phyloP scores from a whole-genome alignment of 1,284 basidiomycete species.

The Irpex sp. region DNA sequence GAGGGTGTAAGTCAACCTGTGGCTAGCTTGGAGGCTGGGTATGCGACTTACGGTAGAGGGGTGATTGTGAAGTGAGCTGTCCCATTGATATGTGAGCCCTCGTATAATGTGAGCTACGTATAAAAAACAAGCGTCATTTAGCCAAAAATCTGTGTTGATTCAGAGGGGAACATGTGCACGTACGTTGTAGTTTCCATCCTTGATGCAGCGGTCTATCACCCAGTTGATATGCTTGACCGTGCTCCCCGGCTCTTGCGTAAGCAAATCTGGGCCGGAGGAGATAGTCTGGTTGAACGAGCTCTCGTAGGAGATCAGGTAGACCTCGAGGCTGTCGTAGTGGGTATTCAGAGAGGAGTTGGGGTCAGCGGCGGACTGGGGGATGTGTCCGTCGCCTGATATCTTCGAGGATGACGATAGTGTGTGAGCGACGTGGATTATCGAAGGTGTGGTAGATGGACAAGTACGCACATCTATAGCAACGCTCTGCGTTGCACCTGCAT shows the following conservation, averaged over 20 bases:
- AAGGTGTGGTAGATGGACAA: background rate
- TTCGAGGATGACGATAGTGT: constrained; percentile 15
- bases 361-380: constrained; percentile 33
- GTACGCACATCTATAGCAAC: constrained; percentile 43
- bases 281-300: constrained; percentile 44
- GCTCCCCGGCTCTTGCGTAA: constrained; percentile 37
- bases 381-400: constrained; percentile 47
- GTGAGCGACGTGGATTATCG: background rate
- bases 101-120: constrained; percentile 46
- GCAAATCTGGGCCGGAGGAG: constrained; percentile 35
- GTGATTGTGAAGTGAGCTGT: constrained; percentile 41
- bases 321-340: constrained; percentile 41
- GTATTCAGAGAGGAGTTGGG: constrained; percentile 38
- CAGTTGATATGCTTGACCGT: constrained; percentile 49
- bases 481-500: constrained; percentile 34
- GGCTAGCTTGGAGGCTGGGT: background rate
- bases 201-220: constrained; percentile 40
- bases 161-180: no score
- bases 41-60: constrained; percentile 29
- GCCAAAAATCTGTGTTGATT: no score
- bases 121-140: background rate
- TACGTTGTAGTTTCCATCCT: constrained; percentile 46
- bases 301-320: constrained; percentile 45
- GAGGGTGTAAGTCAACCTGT: background rate
- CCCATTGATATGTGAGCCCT: constrained; percentile 37